Base-by-base conservation (phyloP, 192 early-diverging fungal genomes). In the Obelidium mucronatum region DNA sequence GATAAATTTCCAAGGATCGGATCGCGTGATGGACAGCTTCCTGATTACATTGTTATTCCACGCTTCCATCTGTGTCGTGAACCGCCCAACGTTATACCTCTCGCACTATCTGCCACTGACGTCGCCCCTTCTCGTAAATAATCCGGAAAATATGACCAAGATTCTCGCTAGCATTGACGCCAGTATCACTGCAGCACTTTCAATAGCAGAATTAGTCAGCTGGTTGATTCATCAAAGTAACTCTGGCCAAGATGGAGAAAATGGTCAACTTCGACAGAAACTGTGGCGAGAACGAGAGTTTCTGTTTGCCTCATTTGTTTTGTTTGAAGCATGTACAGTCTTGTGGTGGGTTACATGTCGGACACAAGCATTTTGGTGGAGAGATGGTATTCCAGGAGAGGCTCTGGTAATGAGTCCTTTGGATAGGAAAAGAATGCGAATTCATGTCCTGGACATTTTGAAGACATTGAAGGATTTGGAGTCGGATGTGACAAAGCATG, bases 231-330 rank as follows among this genome's bases (percentile, higher is more conserved):
- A 24, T 22, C 24, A 19, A 6, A 11, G 6, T n/a, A n/a, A 11
- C 56, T n/a, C n/a, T n/a, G n/a, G n/a, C n/a, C n/a, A n/a, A n/a
- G 56, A 65, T 65, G 1, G 28, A 65, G 62, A 65, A 22, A 8
- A 40, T 30, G 26, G 17, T 13, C 26, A 31, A 15, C 24, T 31
- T 2, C 37, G 62, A 37, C 31, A n/a, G 17, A 19, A 26, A 36
- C 19, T 65, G 6, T 65, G 62, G 62, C 15, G 39, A 40, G 22
- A 39, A 1, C 34, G 39, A n/a, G n/a, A n/a, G n/a, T n/a, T n/a
- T 6, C 34, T n/a, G 15, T 65, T 65, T 65, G 34, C 37, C 35
- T 6, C 34, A 6, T 65, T 65, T 8, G 37, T 36, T 11, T 26
- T 65, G 6, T 65, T 65, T 65, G 62, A 65, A 39, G 62, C 62